Evolutionary conservation across 2,329 filamentous ascomycete genomes (phyloP).

Genomic region (Thyridium curvatum): DNA sequence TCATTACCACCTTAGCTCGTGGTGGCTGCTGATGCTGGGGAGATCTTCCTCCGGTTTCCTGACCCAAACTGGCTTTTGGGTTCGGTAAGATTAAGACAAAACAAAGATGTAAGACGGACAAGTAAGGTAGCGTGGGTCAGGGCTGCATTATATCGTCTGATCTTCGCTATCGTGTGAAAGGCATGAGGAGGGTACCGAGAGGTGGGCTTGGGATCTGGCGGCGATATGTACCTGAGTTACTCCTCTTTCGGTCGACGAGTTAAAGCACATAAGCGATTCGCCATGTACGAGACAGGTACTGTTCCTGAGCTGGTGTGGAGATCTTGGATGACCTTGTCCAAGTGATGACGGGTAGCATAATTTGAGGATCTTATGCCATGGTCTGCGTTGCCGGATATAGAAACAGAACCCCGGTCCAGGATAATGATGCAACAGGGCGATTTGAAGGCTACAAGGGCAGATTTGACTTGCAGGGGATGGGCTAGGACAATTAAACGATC

Average conservation of each 20-base stretch:
- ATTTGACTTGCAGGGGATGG: conserved; percentile 24
- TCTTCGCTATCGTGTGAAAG: conserved; percentile 29
- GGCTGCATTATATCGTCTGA: conserved; percentile 42
- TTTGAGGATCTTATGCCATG: conserved; percentile 55
- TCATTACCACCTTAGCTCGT: conserved; percentile 20
- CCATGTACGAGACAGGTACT: conserved; percentile 40
- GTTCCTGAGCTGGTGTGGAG: conserved; percentile 37
- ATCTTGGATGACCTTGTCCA: conserved; percentile 34
- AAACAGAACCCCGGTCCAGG: conserved; percentile 35
- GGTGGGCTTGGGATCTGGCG: conserved; percentile 15
- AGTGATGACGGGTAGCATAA: conserved; percentile 47
- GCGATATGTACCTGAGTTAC: conserved; percentile 31
- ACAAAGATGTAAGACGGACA: conserved; percentile 17
- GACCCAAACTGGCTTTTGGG: conserved; percentile 2
- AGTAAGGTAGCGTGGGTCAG: conserved; percentile 25
- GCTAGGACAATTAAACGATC: conserved; percentile 25
- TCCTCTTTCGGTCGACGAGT: conserved; percentile 32
- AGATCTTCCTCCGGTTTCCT: conserved; percentile 15
- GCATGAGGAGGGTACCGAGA: conserved; percentile 13
- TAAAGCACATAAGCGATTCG: conserved; percentile 41
- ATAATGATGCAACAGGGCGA: conserved; percentile 34
- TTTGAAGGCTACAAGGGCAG: conserved; percentile 21
- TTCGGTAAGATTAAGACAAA: conserved; percentile 6
- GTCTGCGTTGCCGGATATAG: conserved; percentile 44
- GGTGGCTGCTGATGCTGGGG: conserved; percentile 13